These are phyloP conservation scores for Linnemannia hyalina DNA, from an alignment of 192 early-diverging fungal genomes.

Conservation along the genomic window DNA sequence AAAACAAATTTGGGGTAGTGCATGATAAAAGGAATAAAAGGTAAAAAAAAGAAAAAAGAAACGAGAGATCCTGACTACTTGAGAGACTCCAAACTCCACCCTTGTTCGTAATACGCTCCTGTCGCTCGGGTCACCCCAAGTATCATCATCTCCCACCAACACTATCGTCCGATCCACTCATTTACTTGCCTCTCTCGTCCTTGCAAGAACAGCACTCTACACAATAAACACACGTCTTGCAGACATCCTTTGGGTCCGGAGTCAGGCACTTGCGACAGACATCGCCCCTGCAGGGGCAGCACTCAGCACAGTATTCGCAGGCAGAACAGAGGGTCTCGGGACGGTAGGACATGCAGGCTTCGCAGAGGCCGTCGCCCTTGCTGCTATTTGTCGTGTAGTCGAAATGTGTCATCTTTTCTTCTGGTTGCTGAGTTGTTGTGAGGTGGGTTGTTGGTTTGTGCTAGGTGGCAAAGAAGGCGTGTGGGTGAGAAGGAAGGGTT, in stretches of 20 bases:
- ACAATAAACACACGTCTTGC: conserved; percentile 14
- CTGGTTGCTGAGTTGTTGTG: no score
- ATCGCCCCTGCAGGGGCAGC: conserved; percentile 8
- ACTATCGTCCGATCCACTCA: background rate
- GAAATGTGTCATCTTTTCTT: background rate
- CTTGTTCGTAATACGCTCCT: no score
- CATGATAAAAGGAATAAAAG: background rate
- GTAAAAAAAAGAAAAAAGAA: no score
- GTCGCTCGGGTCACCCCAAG: no score
- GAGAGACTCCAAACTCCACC: no score
- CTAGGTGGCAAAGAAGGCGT: background rate
- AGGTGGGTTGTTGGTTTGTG: background rate
- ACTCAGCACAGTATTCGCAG: conserved; percentile 13
- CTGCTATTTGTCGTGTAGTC: background rate
- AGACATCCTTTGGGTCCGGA: conserved; percentile 18
- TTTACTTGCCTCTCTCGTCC: background rate
- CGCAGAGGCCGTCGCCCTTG: conserved; percentile 23
- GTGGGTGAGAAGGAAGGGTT: background rate
- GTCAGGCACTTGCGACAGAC: conserved; percentile 21
- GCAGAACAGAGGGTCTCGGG: conserved; percentile 17
- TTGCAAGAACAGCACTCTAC: conserved; percentile 7
- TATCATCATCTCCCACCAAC: background rate
- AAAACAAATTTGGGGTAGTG: background rate
- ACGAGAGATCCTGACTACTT: no score
- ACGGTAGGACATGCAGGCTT: conserved; percentile 15